Percentiles rank a stretch among this genome's conserved stretches.
phyloP scores from a whole-genome alignment of 106 monocot genomes.

The Dioscorea zingiberensis region DNA sequence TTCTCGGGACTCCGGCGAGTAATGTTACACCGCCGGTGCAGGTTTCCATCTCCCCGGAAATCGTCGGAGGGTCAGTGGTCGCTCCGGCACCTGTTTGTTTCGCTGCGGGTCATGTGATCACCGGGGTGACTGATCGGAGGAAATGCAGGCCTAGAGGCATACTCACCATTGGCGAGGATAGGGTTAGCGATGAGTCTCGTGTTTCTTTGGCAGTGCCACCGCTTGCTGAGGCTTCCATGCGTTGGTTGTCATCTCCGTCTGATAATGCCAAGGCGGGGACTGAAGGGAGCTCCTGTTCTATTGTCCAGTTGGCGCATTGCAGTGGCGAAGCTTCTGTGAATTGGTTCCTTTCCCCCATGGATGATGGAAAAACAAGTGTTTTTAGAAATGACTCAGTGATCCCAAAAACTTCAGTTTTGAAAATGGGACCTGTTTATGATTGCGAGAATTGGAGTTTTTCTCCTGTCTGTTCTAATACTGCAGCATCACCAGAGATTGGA shows the following conservation, averaged over 20 bases:
- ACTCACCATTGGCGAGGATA: constrained; percentile 37
- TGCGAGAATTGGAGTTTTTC: constrained; percentile 25
- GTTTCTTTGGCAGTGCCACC: constrained; percentile 27
- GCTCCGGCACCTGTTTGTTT: constrained; percentile 68
- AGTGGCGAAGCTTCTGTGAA: constrained; percentile 46
- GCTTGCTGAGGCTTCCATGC: constrained; percentile 52
- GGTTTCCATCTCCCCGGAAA: constrained; percentile 84
- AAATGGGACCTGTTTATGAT: constrained; percentile 13
- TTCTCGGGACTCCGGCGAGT: constrained; percentile 18
- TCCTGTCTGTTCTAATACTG: constrained; percentile 10
- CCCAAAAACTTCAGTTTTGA: constrained; percentile 4
- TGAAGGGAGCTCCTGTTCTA: constrained; percentile 4
- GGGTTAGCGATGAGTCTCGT: background rate
- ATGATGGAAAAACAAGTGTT: background rate
- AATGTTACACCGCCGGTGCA: constrained; percentile 75
- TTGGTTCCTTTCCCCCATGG: constrained; percentile 42
- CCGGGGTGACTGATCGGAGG: constrained; percentile 66
- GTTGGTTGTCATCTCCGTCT: constrained; percentile 64
- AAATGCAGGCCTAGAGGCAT: constrained; percentile 88
- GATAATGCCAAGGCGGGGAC: background rate
- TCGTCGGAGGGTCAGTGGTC: constrained; percentile 25
- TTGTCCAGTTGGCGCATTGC: constrained; percentile 9
- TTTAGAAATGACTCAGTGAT: background rate
- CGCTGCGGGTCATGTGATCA: constrained; percentile 75
- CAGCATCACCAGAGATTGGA: constrained; percentile 9